These are phyloP conservation scores for Solanum hybrid DNA, from an alignment of 305 asterid species.

Conservation along the genomic window DNA sequence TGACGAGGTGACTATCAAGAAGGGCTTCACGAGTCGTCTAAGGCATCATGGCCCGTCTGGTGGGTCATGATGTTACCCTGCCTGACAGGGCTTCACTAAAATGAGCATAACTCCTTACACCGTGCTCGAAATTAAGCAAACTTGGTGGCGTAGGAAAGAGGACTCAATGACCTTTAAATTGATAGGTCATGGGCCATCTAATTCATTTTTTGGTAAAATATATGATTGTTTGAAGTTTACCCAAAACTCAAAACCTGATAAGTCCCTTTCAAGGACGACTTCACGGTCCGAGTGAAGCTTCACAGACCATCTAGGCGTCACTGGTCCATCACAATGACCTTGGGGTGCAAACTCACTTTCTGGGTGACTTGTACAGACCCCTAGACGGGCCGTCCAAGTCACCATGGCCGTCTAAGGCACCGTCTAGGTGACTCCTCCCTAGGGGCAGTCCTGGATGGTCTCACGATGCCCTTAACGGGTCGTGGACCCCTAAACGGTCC, in stretches of 20 bases:
- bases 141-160: background rate
- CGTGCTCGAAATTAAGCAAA: background rate
- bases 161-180: background rate
- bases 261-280: no score
- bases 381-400: background rate
- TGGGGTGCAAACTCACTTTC: background rate
- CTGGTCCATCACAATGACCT: background rate
- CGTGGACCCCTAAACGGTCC: background rate
- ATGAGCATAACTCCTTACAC: background rate
- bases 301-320: background rate
- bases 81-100: background rate
- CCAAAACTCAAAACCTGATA: background rate
- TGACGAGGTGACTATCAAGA: no score
- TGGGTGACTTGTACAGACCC: background rate
- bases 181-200: background rate
- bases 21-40: background rate
- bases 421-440: background rate
- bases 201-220: background rate
- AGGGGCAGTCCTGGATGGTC: background rate
- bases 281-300: background rate
- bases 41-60: background rate
- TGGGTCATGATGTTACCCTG: background rate
- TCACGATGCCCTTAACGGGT: no score
- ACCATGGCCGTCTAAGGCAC: background rate
- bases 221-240: no score